Percentiles rank a stretch among this genome's conserved stretches.
These are phyloP conservation scores for Alternaria infectoria DNA, from an alignment of 2,329 filamentous ascomycete genomes.

Conservation along the genomic window DNA sequence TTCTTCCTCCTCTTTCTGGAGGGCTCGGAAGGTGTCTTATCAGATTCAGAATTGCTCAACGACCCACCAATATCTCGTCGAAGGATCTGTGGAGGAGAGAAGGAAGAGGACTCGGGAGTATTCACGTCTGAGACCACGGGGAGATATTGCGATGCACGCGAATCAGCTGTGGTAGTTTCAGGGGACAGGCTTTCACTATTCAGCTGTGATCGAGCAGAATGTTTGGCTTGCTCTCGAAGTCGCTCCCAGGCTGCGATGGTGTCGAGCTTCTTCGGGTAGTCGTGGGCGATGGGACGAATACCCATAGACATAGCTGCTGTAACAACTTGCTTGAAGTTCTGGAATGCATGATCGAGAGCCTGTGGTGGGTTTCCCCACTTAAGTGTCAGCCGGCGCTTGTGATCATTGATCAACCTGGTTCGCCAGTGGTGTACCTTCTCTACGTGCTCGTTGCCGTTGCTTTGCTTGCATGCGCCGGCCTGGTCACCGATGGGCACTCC, in stretches of 20 bases:
- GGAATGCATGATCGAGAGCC: not conserved
- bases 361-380: conserved; percentile 7
- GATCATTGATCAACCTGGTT: conserved; percentile 17
- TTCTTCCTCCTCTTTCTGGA: not conserved
- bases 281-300: conserved; percentile 1
- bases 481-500: conserved; percentile 1
- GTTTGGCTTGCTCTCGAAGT: not conserved
- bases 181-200: not conserved
- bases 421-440: conserved; percentile 15
- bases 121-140: not conserved
- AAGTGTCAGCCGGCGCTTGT: conserved; percentile 21
- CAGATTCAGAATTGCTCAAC: not conserved
- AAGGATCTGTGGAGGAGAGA: not conserved
- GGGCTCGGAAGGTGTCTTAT: not conserved
- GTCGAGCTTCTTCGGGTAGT: conserved; percentile 1
- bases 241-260: not conserved
- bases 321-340: conserved; percentile 16
- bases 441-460: not conserved
- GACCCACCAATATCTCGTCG: not conserved
- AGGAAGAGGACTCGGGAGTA: not conserved
- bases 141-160: not conserved
- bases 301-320: conserved; percentile 10
- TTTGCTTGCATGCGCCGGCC: not conserved
- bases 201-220: not conserved
- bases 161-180: not conserved